Conservation (phyloP, 139 green algal genomes). For the Penium margaritaceum region DNA sequence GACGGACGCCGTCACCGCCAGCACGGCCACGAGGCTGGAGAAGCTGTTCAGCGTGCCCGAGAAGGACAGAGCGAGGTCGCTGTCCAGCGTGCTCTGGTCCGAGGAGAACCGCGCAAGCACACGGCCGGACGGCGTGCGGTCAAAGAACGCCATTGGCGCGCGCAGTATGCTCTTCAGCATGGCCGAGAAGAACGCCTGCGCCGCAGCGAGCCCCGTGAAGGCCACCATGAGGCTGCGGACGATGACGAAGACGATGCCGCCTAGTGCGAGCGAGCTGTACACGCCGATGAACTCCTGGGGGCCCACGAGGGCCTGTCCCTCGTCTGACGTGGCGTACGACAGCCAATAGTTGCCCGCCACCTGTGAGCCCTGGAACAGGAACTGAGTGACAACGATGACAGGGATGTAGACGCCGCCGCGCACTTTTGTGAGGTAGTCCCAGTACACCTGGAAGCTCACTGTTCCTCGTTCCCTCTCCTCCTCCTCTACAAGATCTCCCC, state of each 20-base stretch:
- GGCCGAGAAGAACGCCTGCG: conserved; percentile 19
- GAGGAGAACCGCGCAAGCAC: conserved; percentile 58
- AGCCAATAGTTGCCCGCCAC: conserved; percentile 26
- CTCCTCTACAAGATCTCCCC: conserved; percentile 54
- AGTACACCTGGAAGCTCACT: conserved; percentile 53
- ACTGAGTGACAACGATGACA: conserved; percentile 22
- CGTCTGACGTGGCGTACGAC: too few relatives aligned
- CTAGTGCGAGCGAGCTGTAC: conserved; percentile 16
- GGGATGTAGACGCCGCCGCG: conserved; percentile 2
- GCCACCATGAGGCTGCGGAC: conserved; percentile 8
- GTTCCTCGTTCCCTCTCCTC: conserved; percentile 58
- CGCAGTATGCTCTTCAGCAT: conserved; percentile 35
- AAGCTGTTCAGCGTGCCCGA: not conserved
- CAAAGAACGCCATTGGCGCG: conserved; percentile 81
- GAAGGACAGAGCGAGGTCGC: conserved; percentile 3
- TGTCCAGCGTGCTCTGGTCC: conserved; percentile 7
- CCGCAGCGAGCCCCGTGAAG: conserved; percentile 10
- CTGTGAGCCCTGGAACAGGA: conserved; percentile 16
- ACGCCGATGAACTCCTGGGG: conserved; percentile 10
- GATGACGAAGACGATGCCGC: conserved; percentile 20
- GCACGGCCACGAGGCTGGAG: not conserved
- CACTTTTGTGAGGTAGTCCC: conserved; percentile 50
- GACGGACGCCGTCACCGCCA: not conserved
- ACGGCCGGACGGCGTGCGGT: conserved; percentile 78
- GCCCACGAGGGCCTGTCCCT: not conserved